Conservation (phyloP, 192 early-diverging fungal species). For the Gonapodya sp. region DNA sequence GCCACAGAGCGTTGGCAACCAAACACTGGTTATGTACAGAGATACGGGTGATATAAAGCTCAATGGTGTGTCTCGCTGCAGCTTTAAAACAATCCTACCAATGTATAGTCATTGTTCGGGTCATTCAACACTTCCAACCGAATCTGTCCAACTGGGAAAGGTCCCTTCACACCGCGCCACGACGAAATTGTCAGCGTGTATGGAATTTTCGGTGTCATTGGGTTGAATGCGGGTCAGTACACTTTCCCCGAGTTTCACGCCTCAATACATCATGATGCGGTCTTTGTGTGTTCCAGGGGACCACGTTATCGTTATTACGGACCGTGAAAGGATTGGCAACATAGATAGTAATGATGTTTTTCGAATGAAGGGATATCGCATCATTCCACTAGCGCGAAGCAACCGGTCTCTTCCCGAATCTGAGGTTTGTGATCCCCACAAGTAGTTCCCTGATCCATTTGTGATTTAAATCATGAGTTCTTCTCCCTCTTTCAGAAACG, state of each 20-base stretch:
- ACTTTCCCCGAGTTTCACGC: neutral
- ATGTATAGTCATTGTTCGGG: neutral
- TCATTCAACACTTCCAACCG: neutral
- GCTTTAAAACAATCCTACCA: no score
- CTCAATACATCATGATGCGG: constrained; percentile 3
- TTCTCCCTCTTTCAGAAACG: constrained; percentile 22
- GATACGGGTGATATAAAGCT: constrained; percentile 31
- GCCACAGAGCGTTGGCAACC: constrained; percentile 20
- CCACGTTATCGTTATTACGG: constrained; percentile 66
- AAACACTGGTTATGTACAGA: constrained; percentile 52
- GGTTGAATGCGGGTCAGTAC: constrained; percentile 52
- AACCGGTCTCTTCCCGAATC: constrained; percentile 21
- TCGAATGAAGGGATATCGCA: constrained; percentile 44
- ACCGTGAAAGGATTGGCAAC: constrained; percentile 47
- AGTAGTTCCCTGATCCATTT: constrained; percentile 38
- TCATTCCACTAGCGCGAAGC: constrained; percentile 38
- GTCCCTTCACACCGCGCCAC: constrained; percentile 30
- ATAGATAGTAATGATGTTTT: constrained; percentile 53
- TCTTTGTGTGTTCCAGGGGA: constrained; percentile 38
- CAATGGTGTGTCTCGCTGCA: constrained; percentile 30
- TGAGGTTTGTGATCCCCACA: constrained; percentile 33
- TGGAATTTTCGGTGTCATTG: constrained; percentile 65
- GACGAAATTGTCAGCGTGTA: constrained; percentile 44
- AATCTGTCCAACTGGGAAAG: neutral
- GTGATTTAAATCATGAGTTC: constrained; percentile 25